Conservation (phyloP, 1,284 basidiomycete genomes). For the Trichosporon sp. region DNA sequence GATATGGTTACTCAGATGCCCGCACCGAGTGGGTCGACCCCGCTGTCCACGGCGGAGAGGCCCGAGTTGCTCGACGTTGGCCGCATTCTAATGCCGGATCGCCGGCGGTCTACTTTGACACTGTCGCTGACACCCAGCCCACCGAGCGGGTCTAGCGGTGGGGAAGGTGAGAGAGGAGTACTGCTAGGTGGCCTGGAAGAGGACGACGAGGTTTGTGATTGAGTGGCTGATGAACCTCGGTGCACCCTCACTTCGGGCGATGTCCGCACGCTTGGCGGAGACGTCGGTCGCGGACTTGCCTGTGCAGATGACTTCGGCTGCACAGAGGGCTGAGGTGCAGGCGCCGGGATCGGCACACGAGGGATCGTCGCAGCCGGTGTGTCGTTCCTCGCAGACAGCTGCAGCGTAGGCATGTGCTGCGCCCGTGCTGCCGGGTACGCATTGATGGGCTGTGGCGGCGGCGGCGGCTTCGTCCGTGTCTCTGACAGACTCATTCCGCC, state of each 20-base stretch:
- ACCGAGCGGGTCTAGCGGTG: conserved; percentile 12
- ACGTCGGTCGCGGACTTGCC: neutral
- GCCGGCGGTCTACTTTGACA: neutral
- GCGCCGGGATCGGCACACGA: conserved; percentile 7
- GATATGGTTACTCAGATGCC: neutral
- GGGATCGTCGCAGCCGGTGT: conserved; percentile 17
- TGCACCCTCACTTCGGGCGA: neutral
- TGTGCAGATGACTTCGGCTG: neutral
- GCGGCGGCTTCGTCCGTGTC: neutral
- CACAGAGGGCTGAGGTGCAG: neutral
- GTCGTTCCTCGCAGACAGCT: conserved; percentile 18
- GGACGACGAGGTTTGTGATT: neutral
- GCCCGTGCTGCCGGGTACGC: neutral
- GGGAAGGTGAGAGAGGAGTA: neutral
- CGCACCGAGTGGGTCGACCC: conserved; percentile 15
- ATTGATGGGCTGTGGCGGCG: neutral
- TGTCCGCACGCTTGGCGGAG: neutral
- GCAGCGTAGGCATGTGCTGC: conserved; percentile 8
- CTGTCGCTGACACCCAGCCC: conserved; percentile 10
- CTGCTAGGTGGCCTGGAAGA: neutral
- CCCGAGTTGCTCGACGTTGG: neutral
- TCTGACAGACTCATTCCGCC: neutral
- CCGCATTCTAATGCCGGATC: conserved; percentile 3
- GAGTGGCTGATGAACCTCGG: neutral
- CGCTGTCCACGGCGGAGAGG: conserved; percentile 5